A percentile compares a stretch with the other conserved stretches of the same genome.
Conservation (phyloP, 768 basidiomycete genomes). For the Podaxis sp. region DNA sequence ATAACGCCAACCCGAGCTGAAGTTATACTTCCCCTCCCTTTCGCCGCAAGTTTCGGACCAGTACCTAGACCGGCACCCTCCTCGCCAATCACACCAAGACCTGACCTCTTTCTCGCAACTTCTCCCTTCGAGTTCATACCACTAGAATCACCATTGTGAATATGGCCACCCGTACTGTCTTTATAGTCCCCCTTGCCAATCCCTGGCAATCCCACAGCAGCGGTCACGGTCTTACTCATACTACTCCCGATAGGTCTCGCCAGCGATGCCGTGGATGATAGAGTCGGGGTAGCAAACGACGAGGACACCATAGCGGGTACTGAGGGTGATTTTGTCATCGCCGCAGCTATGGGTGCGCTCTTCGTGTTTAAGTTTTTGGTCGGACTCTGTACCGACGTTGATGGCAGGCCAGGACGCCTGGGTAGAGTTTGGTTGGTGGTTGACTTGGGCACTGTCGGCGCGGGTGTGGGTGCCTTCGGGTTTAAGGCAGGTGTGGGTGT, state of each 20-base stretch:
- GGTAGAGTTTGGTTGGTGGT: not conserved
- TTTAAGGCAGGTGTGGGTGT: conserved; percentile 11
- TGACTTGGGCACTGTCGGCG: not conserved
- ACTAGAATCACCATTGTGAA: not conserved
- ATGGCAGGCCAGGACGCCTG: not conserved
- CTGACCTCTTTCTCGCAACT: not conserved
- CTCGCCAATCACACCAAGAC: conserved; percentile 10
- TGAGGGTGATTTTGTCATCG: conserved; percentile 53
- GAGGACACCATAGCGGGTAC: conserved; percentile 70
- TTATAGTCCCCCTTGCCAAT: conserved; percentile 1
- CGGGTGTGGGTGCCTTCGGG: conserved; percentile 3
- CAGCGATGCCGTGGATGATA: conserved; percentile 77
- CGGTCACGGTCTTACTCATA: conserved; percentile 4
- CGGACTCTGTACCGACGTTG: not conserved
- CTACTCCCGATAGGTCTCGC: conserved; percentile 41
- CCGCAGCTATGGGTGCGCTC: conserved; percentile 30
- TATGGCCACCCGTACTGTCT: not conserved
- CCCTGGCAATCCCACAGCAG: conserved; percentile 3
- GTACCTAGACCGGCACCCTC: not conserved
- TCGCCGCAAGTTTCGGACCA: not conserved
- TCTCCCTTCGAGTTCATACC: not conserved
- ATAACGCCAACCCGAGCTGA: not conserved
- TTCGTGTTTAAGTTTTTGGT: conserved; percentile 15
- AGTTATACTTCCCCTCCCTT: not conserved
- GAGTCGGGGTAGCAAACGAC: conserved; percentile 67